Conservation (phyloP, 495 filamentous ascomycete genomes). For the Mytilinidion resinicola region DNA sequence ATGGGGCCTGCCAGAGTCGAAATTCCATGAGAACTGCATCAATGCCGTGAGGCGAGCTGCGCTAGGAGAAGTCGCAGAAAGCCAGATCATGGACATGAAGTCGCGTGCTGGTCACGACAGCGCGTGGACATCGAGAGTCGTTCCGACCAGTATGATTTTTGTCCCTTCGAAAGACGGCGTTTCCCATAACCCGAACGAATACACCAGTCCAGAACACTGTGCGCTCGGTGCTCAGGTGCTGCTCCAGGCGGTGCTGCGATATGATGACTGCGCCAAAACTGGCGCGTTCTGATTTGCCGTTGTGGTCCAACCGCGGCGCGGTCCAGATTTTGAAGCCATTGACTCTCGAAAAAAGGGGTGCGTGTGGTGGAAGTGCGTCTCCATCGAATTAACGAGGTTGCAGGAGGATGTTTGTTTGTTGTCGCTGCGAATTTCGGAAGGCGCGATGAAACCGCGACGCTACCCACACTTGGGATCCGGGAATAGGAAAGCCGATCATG, state of each 20-base stretch:
- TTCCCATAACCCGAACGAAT: constrained; percentile 26
- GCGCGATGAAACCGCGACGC: too few species aligned
- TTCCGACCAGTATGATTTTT: constrained; percentile 29
- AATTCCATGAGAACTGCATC: constrained; percentile 22
- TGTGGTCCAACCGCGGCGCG: too few species aligned
- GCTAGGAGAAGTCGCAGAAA: constrained; percentile 10
- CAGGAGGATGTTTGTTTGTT: too few species aligned
- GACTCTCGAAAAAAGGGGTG: too few species aligned
- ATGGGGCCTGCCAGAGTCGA: constrained; percentile 23
- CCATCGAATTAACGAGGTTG: too few species aligned
- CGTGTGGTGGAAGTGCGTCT: too few species aligned
- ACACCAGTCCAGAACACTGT: constrained; percentile 27
- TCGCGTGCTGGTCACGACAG: constrained; percentile 23
- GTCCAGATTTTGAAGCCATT: too few species aligned
- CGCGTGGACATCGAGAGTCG: constrained; percentile 21
- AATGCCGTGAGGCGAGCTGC: constrained; percentile 15
- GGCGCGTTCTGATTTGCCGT: constrained; percentile 3
- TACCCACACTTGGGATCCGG: too few species aligned
- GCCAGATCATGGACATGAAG: constrained; percentile 23
- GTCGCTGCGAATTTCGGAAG: too few species aligned
- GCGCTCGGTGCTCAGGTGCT: constrained; percentile 23
- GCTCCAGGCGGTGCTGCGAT: constrained; percentile 16
- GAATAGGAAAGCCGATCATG: too few species aligned
- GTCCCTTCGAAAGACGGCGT: constrained; percentile 25
- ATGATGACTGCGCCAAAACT: constrained; percentile 16